These are phyloP conservation scores for Lentinula boryana DNA, from an alignment of 768 basidiomycete genomes.

Conservation along the genomic window DNA sequence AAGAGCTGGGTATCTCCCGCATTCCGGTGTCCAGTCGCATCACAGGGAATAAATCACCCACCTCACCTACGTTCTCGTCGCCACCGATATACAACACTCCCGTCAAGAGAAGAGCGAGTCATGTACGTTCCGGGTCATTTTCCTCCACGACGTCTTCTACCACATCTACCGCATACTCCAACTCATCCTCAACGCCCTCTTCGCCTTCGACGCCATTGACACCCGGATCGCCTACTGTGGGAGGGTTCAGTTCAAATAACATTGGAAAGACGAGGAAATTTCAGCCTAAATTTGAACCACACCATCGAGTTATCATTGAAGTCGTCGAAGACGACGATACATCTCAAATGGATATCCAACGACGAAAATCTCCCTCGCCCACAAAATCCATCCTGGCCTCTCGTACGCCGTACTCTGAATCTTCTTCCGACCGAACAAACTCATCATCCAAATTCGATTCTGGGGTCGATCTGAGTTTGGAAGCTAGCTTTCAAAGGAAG, in stretches of 20 bases:
- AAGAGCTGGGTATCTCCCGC: conserved; percentile 5
- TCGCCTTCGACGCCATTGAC: conserved; percentile 11
- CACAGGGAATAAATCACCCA: neutral
- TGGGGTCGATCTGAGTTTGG: neutral
- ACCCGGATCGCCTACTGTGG: conserved; percentile 20
- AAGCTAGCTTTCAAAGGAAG: neutral
- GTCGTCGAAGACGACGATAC: conserved; percentile 3
- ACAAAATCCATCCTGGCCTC: conserved; percentile 54
- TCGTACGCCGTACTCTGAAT: conserved; percentile 40
- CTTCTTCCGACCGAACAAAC: conserved; percentile 18
- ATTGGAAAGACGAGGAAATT: conserved; percentile 1
- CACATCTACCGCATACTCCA: conserved; percentile 2
- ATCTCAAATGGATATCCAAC: neutral
- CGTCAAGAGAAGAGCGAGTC: neutral
- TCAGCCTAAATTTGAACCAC: conserved; percentile 7
- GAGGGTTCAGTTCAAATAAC: conserved; percentile 12
- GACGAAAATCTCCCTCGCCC: conserved; percentile 19
- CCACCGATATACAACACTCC: conserved; percentile 1
- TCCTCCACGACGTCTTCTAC: conserved; percentile 12
- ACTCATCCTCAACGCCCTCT: conserved; percentile 1
- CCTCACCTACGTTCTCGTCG: neutral
- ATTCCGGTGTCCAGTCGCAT: neutral
- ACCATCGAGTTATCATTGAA: conserved; percentile 5
- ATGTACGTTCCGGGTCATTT: conserved; percentile 3
- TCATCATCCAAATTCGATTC: neutral